Percentiles rank a stretch among this genome's conserved stretches.
Conservation (phyloP, 192 early-diverging fungal species). For the Cetraspora pellucida region DNA sequence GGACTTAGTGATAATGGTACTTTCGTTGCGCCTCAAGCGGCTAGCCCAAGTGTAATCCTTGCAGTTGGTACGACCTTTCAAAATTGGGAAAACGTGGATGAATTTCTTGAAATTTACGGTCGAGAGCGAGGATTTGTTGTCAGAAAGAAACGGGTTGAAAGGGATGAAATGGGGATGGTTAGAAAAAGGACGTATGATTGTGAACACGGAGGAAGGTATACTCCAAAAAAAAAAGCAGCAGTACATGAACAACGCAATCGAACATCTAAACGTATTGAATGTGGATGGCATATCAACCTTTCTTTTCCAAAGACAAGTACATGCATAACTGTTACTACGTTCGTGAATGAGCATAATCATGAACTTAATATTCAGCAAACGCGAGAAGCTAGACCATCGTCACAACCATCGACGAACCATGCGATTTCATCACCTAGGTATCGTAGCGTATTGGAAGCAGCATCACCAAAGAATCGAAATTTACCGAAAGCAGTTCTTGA, state of each 20-base stretch:
- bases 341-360: constrained; percentile 36
- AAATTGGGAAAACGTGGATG: constrained; percentile 32
- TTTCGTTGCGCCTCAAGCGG: neutral
- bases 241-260: constrained; percentile 32
- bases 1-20: neutral
- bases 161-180: constrained; percentile 32
- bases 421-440: constrained; percentile 14
- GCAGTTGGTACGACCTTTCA: constrained; percentile 32
- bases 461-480: constrained; percentile 30
- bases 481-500: constrained; percentile 30
- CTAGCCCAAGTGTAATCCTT: neutral
- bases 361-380: constrained; percentile 26
- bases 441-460: constrained; percentile 26
- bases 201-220: constrained; percentile 34
- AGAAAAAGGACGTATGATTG: constrained; percentile 35
- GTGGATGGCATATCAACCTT: constrained; percentile 36
- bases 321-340: constrained; percentile 35
- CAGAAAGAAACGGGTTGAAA: constrained; percentile 34
- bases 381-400: constrained; percentile 10
- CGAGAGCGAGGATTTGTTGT: constrained; percentile 34
- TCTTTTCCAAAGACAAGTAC: constrained; percentile 31
- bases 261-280: constrained; percentile 34
- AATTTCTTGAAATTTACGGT: constrained; percentile 30
- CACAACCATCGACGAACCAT: neutral
- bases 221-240: constrained; percentile 34